phyloP scores from a whole-genome alignment of 176 grass and related monocot genomes.

The Oryza brachyantha region DNA sequence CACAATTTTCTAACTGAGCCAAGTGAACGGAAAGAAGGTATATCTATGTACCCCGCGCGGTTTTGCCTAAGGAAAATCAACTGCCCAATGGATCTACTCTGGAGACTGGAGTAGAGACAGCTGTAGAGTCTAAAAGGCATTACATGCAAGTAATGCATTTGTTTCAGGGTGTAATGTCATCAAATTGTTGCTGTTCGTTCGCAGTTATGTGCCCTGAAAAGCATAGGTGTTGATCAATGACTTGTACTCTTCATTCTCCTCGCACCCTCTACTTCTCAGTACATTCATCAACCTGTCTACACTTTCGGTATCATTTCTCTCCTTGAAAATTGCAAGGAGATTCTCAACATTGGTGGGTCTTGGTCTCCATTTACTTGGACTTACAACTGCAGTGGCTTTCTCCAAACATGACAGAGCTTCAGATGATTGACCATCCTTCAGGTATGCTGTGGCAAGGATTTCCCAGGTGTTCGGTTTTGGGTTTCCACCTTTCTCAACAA shows the following conservation, averaged over 20 bases:
- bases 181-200: background rate
- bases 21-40: conserved; percentile 31
- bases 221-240: conserved; percentile 44
- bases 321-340: conserved; percentile 61
- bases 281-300: conserved; percentile 42
- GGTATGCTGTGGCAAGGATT: conserved; percentile 71
- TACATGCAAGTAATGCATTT: conserved; percentile 1
- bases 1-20: conserved; percentile 17
- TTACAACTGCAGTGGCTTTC: conserved; percentile 52
- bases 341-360: conserved; percentile 49
- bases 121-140: background rate
- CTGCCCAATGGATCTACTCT: conserved; percentile 1
- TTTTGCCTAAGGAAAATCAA: conserved; percentile 18
- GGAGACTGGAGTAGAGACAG: conserved; percentile 8
- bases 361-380: conserved; percentile 72
- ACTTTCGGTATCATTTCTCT: conserved; percentile 48
- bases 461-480: conserved; percentile 69
- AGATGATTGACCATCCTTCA: conserved; percentile 50
- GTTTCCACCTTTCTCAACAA: conserved; percentile 79
- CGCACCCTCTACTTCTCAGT: conserved; percentile 60
- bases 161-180: background rate
- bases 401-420: conserved; percentile 71
- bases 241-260: conserved; percentile 60
- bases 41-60: conserved; percentile 32
- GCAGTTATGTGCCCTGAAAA: conserved; percentile 18